These are phyloP conservation scores for Acacia confusa DNA, from an alignment of 306 rosid genomes.

Conservation along the genomic window DNA sequence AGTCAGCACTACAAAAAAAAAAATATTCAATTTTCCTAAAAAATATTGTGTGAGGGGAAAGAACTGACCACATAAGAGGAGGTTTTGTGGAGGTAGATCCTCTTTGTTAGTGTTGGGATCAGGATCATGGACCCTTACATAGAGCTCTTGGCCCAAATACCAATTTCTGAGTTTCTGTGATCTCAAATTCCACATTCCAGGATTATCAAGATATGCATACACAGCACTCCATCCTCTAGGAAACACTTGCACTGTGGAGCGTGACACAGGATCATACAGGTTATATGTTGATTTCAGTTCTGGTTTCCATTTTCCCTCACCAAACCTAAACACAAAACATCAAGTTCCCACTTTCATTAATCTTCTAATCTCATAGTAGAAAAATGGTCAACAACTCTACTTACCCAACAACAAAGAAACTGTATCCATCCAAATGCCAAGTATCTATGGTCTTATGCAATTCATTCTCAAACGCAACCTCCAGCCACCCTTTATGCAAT, in stretches of 20 bases:
- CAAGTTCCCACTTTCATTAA: background rate
- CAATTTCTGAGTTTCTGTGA: conserved; percentile 66
- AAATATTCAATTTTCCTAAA: background rate
- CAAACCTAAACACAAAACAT: conserved; percentile 39
- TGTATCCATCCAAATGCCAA: conserved; percentile 88
- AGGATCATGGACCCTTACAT: conserved; percentile 59
- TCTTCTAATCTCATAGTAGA: background rate
- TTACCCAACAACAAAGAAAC: conserved; percentile 76
- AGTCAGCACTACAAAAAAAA: too few species aligned
- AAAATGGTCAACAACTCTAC: conserved; percentile 14
- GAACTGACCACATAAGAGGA: conserved; percentile 69
- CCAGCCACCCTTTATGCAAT: conserved; percentile 67
- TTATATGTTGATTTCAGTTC: conserved; percentile 44
- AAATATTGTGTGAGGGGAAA: background rate
- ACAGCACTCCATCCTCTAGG: conserved; percentile 77
- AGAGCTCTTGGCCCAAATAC: conserved; percentile 78
- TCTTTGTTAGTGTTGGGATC: conserved; percentile 76
- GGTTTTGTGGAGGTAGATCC: conserved; percentile 57
- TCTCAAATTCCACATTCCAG: conserved; percentile 90
- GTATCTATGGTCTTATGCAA: conserved; percentile 48
- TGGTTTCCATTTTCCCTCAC: conserved; percentile 49
- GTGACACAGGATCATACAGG: conserved; percentile 51
- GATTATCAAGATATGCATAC: conserved; percentile 80
- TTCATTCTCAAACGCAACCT: conserved; percentile 61
- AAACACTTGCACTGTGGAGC: conserved; percentile 66